Conservation (phyloP, 108 stramenopile genomes). For the Mediolabrus comicus region DNA sequence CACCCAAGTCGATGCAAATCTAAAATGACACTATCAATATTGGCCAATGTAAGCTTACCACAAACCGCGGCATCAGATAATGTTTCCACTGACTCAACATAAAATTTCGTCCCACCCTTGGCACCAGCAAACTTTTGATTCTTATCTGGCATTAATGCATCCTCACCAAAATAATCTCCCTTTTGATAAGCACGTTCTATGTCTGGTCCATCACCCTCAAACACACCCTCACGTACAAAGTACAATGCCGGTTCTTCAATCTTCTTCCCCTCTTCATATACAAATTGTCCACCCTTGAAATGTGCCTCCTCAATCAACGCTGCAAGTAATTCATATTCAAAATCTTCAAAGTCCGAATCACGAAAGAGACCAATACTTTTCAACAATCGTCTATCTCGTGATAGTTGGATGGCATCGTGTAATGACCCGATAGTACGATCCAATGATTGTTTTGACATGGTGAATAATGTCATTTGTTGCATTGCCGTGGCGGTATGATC, state of each 20-base stretch:
- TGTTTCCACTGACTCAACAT: conserved; percentile 31
- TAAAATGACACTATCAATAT: conserved; percentile 42
- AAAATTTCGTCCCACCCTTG: conserved; percentile 39
- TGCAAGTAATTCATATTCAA: conserved; percentile 56
- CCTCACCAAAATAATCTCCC: conserved; percentile 66
- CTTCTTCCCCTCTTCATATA: conserved; percentile 73
- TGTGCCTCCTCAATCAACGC: conserved; percentile 41
- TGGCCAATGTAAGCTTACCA: conserved; percentile 37
- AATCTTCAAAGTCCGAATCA: conserved; percentile 52
- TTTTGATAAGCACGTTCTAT: conserved; percentile 45
- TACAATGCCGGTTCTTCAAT: conserved; percentile 52
- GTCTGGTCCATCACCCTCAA: conserved; percentile 57
- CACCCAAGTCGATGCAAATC: conserved; percentile 48
- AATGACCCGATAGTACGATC: conserved; percentile 68
- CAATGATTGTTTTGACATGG: conserved; percentile 55
- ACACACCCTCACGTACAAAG: conserved; percentile 53
- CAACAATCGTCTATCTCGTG: conserved; percentile 48
- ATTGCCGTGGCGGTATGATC: conserved; percentile 70
- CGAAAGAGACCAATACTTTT: conserved; percentile 46
- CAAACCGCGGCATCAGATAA: conserved; percentile 37
- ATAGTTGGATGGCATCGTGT: conserved; percentile 30
- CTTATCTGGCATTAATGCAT: conserved; percentile 67
- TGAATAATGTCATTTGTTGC: conserved; percentile 38
- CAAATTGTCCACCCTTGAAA: conserved; percentile 60
- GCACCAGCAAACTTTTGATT: conserved; percentile 42